Evolutionary conservation across 495 filamentous ascomycete species (phyloP).

Genomic region (Diplogelasinospora grovesii): DNA sequence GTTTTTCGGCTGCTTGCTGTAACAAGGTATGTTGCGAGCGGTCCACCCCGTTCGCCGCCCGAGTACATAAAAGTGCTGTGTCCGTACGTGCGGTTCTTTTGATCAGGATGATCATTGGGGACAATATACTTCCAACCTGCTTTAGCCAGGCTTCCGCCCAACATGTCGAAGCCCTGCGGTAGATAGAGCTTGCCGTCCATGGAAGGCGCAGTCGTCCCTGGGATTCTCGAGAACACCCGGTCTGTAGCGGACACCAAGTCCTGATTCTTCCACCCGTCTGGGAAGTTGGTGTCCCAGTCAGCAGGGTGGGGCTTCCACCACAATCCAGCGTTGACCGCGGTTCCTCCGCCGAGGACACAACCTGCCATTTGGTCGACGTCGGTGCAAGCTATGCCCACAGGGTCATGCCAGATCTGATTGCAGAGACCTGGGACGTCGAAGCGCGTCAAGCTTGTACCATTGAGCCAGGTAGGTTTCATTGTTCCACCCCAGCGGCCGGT

Average conservation of each 20-base stretch:
- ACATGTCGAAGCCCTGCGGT: constrained; percentile 53
- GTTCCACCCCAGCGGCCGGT: constrained; percentile 51
- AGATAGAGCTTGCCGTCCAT: constrained; percentile 59
- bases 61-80: constrained; percentile 60
- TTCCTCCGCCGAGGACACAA: constrained; percentile 67
- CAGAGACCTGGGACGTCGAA: constrained; percentile 71
- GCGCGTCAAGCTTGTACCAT: constrained; percentile 56
- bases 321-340: constrained; percentile 59
- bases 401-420: constrained; percentile 57
- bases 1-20: constrained; percentile 49
- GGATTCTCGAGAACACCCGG: constrained; percentile 58
- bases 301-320: constrained; percentile 43
- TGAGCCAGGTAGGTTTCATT: constrained; percentile 54
- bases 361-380: constrained; percentile 65
- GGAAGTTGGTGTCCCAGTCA: constrained; percentile 69
- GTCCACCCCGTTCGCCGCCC: constrained; percentile 59
- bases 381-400: constrained; percentile 52
- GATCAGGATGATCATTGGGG: constrained; percentile 50
- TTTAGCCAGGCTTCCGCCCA: constrained; percentile 45
- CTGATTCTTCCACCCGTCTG: constrained; percentile 57
- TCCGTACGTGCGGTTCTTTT: constrained; percentile 60
- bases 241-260: constrained; percentile 53
- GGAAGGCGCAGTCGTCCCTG: constrained; percentile 60
- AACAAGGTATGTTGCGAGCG: constrained; percentile 63
- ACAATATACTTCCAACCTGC: constrained; percentile 56